These are phyloP conservation scores for Fusarium sp. DNA, from an alignment of 2,329 filamentous ascomycete genomes.

Conservation along the genomic window DNA sequence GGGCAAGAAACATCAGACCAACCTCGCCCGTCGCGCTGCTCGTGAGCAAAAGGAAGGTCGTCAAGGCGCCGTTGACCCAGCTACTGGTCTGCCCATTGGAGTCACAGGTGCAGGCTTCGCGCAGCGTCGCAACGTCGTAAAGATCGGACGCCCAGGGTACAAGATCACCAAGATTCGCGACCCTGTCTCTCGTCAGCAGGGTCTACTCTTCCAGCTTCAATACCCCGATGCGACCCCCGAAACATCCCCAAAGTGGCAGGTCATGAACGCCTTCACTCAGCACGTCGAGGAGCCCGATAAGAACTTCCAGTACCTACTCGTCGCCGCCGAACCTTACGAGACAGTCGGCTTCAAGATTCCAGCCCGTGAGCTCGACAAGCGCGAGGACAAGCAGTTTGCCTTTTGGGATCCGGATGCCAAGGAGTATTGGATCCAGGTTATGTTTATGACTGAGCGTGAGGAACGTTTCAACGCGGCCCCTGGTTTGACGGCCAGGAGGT, in stretches of 20 bases:
- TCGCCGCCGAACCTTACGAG: conserved; percentile 98
- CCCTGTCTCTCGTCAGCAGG: conserved; percentile 86
- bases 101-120: conserved; percentile 75
- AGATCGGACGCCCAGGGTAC: conserved; percentile 96
- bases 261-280: conserved; percentile 98
- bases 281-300: conserved; percentile 95
- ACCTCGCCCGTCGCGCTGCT: conserved; percentile 94
- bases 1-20: conserved; percentile 98
- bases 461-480: conserved; percentile 82
- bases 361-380: conserved; percentile 89
- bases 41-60: conserved; percentile 92
- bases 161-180: conserved; percentile 98
- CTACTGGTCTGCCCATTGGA: conserved; percentile 77
- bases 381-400: conserved; percentile 88
- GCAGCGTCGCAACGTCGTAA: conserved; percentile 85
- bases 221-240: conserved; percentile 89
- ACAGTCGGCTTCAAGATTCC: conserved; percentile 97
- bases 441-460: conserved; percentile 98
- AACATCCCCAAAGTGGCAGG: conserved; percentile 84
- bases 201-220: conserved; percentile 94
- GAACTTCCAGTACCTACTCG: conserved; percentile 92
- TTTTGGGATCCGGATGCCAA: conserved; percentile 97
- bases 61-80: conserved; percentile 70
- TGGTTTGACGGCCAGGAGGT: conserved; percentile 65
- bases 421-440: conserved; percentile 97